Conservation (phyloP, 805 yeast genomes). For the Hyphopichia homilentoma region DNA sequence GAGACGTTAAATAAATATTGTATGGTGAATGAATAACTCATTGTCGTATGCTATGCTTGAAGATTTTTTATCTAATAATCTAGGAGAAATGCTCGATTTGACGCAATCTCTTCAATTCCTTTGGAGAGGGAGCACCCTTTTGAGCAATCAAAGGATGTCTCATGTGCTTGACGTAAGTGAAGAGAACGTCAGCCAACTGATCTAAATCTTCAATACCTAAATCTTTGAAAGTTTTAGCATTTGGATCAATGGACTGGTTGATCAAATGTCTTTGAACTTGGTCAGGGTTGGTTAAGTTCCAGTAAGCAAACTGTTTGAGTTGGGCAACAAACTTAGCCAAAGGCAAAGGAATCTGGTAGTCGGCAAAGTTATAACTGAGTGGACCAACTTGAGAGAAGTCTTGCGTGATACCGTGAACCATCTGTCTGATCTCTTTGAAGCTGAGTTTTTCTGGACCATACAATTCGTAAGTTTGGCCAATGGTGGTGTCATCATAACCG, state of each 20-base stretch:
- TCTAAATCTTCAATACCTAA: conserved; percentile 54
- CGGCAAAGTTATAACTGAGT: conserved; percentile 39
- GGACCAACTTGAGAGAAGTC: conserved; percentile 44
- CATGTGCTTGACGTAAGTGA: conserved; percentile 46
- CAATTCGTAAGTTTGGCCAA: conserved; percentile 72
- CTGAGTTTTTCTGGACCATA: conserved; percentile 67
- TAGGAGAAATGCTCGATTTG: conserved; percentile 42
- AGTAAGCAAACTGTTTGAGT: conserved; percentile 38
- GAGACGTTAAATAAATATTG: no score
- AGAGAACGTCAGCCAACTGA: conserved; percentile 41
- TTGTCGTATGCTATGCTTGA: no score
- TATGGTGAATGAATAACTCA: no score
- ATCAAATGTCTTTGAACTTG: conserved; percentile 69
- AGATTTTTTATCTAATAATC: no score
- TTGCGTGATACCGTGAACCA: conserved; percentile 62
- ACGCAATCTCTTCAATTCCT: conserved; percentile 40
- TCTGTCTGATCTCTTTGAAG: conserved; percentile 60
- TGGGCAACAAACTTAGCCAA: conserved; percentile 45
- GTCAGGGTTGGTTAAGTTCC: conserved; percentile 61
- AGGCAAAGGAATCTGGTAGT: conserved; percentile 41
- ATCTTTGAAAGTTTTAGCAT: conserved; percentile 63
- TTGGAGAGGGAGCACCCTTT: conserved; percentile 39
- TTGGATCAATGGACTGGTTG: conserved; percentile 59
- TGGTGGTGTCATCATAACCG: conserved; percentile 77
- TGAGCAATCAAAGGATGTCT: conserved; percentile 48